phyloP scores from a whole-genome alignment of 2,329 filamentous ascomycete species.

The Cordyceps pruinosa region DNA sequence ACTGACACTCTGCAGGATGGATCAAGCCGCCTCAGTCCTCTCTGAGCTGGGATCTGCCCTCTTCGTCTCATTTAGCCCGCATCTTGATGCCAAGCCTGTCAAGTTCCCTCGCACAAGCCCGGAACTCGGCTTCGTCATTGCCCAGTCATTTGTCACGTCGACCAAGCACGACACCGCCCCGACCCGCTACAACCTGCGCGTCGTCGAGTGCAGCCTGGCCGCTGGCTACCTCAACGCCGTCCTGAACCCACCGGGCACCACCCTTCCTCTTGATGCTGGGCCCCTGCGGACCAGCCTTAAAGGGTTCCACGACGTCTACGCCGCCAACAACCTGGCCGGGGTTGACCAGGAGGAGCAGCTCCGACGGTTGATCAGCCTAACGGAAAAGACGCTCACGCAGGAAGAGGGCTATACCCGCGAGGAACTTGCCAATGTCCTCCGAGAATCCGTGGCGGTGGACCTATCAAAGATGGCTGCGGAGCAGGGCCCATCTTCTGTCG shows the following conservation, averaged over 20 bases:
- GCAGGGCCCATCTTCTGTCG: not conserved
- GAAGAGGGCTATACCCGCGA: constrained; percentile 82
- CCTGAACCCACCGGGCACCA: constrained; percentile 48
- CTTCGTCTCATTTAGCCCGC: constrained; percentile 82
- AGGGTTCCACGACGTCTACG: constrained; percentile 76
- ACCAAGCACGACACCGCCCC: constrained; percentile 94
- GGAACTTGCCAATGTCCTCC: constrained; percentile 68
- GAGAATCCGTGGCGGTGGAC: constrained; percentile 57
- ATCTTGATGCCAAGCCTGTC: constrained; percentile 68
- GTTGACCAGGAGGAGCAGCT: constrained; percentile 59
- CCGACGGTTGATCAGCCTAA: constrained; percentile 61
- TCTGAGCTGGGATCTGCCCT: constrained; percentile 78
- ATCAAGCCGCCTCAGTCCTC: constrained; percentile 94
- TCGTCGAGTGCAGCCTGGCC: constrained; percentile 90
- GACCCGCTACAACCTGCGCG: constrained; percentile 91
- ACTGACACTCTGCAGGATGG: constrained; percentile 60
- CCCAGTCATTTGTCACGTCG: constrained; percentile 86
- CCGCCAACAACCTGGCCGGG: constrained; percentile 31
- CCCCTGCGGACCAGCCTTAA: constrained; percentile 78
- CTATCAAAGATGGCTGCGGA: constrained; percentile 44
- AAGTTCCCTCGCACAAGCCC: constrained; percentile 74
- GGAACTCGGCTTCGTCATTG: constrained; percentile 85
- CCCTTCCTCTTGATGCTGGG: constrained; percentile 68
- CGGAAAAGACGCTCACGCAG: constrained; percentile 63
- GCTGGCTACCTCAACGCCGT: constrained; percentile 59